These are phyloP conservation scores for Pleurotus platypus DNA, from an alignment of 768 basidiomycete species.

Conservation along the genomic window DNA sequence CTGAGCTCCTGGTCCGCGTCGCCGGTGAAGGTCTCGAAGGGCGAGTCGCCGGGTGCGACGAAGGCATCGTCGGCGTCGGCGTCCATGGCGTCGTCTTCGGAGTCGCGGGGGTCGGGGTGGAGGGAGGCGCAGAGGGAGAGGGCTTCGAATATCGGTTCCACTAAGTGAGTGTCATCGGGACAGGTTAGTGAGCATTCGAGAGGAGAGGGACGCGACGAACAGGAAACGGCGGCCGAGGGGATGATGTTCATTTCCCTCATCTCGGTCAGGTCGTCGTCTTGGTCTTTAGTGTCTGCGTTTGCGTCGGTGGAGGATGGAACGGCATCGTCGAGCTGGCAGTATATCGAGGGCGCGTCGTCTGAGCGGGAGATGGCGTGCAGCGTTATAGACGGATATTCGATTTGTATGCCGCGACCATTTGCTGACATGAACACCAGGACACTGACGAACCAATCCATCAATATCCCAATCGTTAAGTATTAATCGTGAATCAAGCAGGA, in stretches of 20 bases:
- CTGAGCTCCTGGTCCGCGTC: slow-evolving; percentile 71
- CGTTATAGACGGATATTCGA: slow-evolving; percentile 87
- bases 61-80: slow-evolving; percentile 56
- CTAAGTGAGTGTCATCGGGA: slow-evolving; percentile 31
- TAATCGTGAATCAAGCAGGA: too few species aligned
- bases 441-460: slow-evolving; percentile 33
- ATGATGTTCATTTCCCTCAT: slow-evolving; percentile 83
- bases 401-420: slow-evolving; percentile 71
- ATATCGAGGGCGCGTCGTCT: slow-evolving; percentile 66
- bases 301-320: slow-evolving; percentile 15
- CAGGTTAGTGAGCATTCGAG: neutral
- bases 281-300: slow-evolving; percentile 27
- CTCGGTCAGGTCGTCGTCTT: slow-evolving; percentile 33
- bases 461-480: too few species aligned
- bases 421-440: slow-evolving; percentile 75
- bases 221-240: slow-evolving; percentile 50
- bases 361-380: slow-evolving; percentile 88
- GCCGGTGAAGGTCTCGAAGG: slow-evolving; percentile 55
- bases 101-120: slow-evolving; percentile 56
- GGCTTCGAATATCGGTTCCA: slow-evolving; percentile 84
- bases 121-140: slow-evolving; percentile 81
- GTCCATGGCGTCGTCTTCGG: slow-evolving; percentile 27
- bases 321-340: slow-evolving; percentile 88
- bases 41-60: slow-evolving; percentile 41
- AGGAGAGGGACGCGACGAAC: slow-evolving; percentile 41